Percentiles rank a stretch among this genome's conserved stretches.
Evolutionary conservation across 1,284 basidiomycete genomes (phyloP).

Genomic region (Cryptococcus sp.): DNA sequence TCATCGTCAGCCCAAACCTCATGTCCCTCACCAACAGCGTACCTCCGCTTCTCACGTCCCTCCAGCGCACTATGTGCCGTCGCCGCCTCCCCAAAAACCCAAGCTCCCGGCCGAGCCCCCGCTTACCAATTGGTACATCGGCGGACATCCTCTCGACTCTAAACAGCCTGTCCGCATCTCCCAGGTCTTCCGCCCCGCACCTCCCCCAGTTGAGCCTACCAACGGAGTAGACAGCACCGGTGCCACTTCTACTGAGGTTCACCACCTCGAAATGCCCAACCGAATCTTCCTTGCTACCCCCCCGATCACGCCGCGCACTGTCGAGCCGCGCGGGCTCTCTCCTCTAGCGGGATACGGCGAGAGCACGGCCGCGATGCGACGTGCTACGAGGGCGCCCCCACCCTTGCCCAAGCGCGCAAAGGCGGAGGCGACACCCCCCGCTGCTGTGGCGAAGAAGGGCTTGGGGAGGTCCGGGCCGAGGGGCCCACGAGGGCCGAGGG

Average conservation of each 20-base stretch:
- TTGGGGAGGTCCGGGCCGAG: neutral
- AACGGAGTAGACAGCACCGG: neutral
- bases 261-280: neutral
- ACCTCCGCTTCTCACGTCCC: too few relatives aligned
- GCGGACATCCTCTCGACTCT: neutral
- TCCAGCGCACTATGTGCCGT: too few relatives aligned
- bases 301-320: neutral
- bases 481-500: neutral
- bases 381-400: neutral
- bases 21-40: too few relatives aligned
- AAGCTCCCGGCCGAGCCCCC: neutral
- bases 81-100: too few relatives aligned
- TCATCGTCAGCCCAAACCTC: too few relatives aligned
- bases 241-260: neutral
- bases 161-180: neutral
- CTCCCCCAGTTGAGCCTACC: neutral
- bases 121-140: conserved; percentile 1
- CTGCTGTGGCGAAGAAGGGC: too few relatives aligned
- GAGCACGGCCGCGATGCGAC: neutral
- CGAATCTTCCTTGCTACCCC: neutral
- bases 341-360: neutral
- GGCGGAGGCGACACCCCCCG: too few relatives aligned
- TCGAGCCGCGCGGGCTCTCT: neutral
- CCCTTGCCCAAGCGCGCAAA: too few relatives aligned
- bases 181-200: neutral